Base-by-base conservation (phyloP, 345 rosid genomes). In the Theobroma cacao region DNA sequence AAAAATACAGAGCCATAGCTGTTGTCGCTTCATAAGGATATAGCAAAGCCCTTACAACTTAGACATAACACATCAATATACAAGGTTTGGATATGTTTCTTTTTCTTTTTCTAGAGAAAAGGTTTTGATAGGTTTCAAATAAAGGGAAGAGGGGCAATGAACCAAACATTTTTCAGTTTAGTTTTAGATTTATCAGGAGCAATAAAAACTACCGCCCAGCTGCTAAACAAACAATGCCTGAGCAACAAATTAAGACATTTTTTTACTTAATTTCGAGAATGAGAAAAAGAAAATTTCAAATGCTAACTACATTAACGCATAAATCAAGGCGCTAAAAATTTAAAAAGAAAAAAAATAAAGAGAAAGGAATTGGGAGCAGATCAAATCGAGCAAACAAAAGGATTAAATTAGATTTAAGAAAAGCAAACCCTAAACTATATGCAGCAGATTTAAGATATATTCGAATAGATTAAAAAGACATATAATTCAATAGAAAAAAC, bases 321-420 rank as follows among this genome's bases (percentile, higher is more conserved):
- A 10, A 4, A 50, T 18, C 59, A 6, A 36, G 18, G 7, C 6
- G 34, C 12, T 40, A 41, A 14, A 6, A 14, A 6, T 7, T 67
- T 12, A 10, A 22, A 14, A 12, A 14, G 26, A 7, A 45, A 26
- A 68, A 14, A 15, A 7, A 10, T 6, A 11, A 4, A 26, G 9
- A 47, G 12, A 9, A 69, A 45, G 15, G 3, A 28, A 28, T 33
- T 33, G 12, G 30, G 28, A 72, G 55, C n/a, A 72, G 75, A 50
- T 72, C 43, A 33, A 52, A 31, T 48, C 9, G n/a, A 50, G 60
- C 15, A 18, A 47, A 31, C 12, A 24, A 30, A 48, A 52, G 30
- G 45, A 33, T 50, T 50, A 31, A 2, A 71, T 71, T 71, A 50
- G 75, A 52, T 50, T 72, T 72, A 72, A 17, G 43, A 33, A 72